Conservation (phyloP, 331 rosid genomes). For the Rhamnella rubrinervis region DNA sequence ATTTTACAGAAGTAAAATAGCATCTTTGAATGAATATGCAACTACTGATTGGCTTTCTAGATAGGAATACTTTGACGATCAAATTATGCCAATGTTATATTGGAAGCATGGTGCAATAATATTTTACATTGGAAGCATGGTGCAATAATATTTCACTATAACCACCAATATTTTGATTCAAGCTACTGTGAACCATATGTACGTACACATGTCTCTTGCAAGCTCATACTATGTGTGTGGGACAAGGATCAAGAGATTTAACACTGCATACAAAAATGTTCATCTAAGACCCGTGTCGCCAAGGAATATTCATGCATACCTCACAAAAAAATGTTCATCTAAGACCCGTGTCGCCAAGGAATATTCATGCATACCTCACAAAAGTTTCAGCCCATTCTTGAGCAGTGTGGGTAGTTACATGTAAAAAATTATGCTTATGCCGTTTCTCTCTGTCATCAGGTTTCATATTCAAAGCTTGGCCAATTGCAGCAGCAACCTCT, state of each 20-base stretch:
- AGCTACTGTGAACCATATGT: too few relatives aligned
- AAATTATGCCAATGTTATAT: too few relatives aligned
- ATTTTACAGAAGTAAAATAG: background rate
- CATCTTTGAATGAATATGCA: background rate
- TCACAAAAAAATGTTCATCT: conserved; percentile 48
- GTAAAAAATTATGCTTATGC: conserved; percentile 71
- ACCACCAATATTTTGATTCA: too few relatives aligned
- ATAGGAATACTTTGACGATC: background rate
- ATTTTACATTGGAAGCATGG: too few relatives aligned
- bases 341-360: background rate
- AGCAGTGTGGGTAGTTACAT: conserved; percentile 87
- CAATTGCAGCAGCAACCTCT: conserved; percentile 77
- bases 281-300: background rate
- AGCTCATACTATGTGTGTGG: background rate
- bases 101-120: too few relatives aligned
- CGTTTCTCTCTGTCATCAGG: conserved; percentile 78
- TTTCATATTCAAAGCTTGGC: conserved; percentile 69
- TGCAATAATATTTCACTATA: too few relatives aligned
- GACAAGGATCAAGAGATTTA: background rate
- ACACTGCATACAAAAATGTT: background rate
- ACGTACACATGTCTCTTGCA: too few relatives aligned
- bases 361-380: conserved; percentile 59
- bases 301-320: conserved; percentile 40
- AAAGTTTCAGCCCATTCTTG: conserved; percentile 99
- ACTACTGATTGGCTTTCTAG: background rate